Evolutionary conservation across 2,329 filamentous ascomycete species (phyloP).

Genomic region (Colletotrichum tropicale): DNA sequence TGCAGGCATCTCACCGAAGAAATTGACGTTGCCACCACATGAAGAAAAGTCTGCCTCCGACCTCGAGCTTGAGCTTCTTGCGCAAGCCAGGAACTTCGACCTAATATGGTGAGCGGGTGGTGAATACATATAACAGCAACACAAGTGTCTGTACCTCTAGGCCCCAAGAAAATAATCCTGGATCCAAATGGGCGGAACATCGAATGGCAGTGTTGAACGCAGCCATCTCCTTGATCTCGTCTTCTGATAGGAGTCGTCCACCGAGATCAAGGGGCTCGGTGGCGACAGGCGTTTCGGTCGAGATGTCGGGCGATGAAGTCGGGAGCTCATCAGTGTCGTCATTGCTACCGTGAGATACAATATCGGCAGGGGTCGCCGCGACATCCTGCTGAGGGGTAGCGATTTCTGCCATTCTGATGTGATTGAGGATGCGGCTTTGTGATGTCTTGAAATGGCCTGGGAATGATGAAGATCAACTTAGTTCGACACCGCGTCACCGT

Average conservation of each 20-base stretch:
- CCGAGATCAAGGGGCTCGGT: background rate
- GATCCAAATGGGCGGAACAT: background rate
- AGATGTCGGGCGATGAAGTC: background rate
- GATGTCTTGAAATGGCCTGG: background rate
- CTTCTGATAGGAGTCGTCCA: background rate
- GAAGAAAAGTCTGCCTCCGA: background rate
- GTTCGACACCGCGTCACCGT: background rate
- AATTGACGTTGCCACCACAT: background rate
- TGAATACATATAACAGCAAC: background rate
- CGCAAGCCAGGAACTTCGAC: background rate
- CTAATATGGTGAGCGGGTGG: background rate
- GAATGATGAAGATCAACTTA: background rate
- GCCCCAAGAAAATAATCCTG: background rate
- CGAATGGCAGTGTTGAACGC: background rate
- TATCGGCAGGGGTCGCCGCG: background rate
- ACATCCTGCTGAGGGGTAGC: background rate
- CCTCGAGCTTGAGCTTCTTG: background rate
- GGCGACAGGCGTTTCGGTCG: too few relatives aligned
- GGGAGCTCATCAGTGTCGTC: background rate
- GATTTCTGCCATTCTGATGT: background rate
- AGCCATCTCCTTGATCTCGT: background rate
- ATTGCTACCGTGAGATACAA: background rate
- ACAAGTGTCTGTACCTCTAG: background rate
- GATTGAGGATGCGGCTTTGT: background rate
- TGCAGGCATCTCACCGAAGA: background rate